Evolutionary conservation across 495 filamentous ascomycete genomes (phyloP).

Genomic region (Hypoxylon trugodes): DNA sequence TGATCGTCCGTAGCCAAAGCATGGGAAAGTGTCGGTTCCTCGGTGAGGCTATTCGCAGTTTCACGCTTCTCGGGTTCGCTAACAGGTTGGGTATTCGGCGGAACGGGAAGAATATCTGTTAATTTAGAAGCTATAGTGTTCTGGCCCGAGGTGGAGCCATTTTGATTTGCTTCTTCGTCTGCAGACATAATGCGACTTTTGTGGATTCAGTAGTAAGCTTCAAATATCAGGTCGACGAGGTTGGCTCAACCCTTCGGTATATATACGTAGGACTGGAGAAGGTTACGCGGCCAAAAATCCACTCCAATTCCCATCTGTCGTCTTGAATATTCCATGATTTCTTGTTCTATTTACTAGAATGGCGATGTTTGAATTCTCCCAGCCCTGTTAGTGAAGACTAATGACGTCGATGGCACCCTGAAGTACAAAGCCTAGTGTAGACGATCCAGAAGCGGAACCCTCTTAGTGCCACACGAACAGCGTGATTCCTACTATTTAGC

Average conservation of each 20-base stretch:
- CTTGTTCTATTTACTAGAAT: constrained; percentile 5
- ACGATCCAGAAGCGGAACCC: constrained; percentile 23
- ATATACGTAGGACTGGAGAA: not conserved
- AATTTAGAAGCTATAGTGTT: not conserved
- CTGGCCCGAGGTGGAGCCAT: not conserved
- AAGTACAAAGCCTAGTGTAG: constrained; percentile 11
- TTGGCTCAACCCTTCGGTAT: not conserved
- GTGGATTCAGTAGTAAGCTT: not conserved
- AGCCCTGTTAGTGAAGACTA: not conserved
- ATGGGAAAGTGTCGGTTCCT: constrained; percentile 50
- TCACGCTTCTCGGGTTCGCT: constrained; percentile 33
- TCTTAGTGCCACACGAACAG: constrained; percentile 14
- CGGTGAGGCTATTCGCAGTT: constrained; percentile 39
- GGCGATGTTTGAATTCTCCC: not conserved
- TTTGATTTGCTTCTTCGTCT: constrained; percentile 4
- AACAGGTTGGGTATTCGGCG: constrained; percentile 42
- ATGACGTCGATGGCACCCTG: constrained; percentile 31
- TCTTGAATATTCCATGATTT: constrained; percentile 25
- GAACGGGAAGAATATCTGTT: constrained; percentile 49
- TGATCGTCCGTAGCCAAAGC: constrained; percentile 46
- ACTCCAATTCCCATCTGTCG: not conserved
- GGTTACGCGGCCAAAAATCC: not conserved
- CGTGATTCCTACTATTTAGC: not conserved
- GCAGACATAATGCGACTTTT: constrained; percentile 9
- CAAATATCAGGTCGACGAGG: not conserved